Evolutionary conservation across 2,329 filamentous ascomycete genomes (phyloP), one percentile per base, ranked within the genome.

Genomic region (Onygenales sp.): DNA sequence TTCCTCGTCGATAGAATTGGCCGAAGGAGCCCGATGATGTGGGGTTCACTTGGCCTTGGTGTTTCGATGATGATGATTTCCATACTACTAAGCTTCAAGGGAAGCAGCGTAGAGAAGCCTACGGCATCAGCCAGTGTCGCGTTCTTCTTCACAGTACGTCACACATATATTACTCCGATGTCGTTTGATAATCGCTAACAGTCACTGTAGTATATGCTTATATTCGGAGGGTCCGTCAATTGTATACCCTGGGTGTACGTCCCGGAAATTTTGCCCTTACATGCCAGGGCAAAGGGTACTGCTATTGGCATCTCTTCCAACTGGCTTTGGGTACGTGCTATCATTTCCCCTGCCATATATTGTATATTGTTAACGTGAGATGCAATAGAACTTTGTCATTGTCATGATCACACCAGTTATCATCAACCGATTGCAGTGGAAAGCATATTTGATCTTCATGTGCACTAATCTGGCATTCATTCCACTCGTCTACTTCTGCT

Each of bases 241-340:
- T 74, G 71, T 54, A 73, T 78, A 14, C 75, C 75, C 2, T 78
- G 75, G 75, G 74, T 77, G 0, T 75, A 75, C 55, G 72, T 74
- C 3, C 73, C 75, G 0, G 74, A 79, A 57, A 76, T 79, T 42
- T 62, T 78, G 1, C 76, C 77, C 0, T 66, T 78, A 3, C 73
- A 76, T 54, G 75, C 74, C 3, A 66, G 76, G 34, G 70, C 75
- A 2, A 77, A 77, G 60, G 76, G 76, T 13, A 76, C 70, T 9
- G 74, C 76, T 4, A 70, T 78, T 36, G 74, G 74, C 1, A 75
- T 76, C 33, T 73, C 70, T 0, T 67, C 70, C 1, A 77, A 78
- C 56, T 78, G 74, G 76, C 67, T 76, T 5, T 74, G 70, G 67
- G 61, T 64, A 57, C 37, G 62, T 42, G 42, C 11, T 7, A 32